These are phyloP conservation scores for Prunus padus DNA, from an alignment of 306 rosid genomes.

Conservation along the genomic window DNA sequence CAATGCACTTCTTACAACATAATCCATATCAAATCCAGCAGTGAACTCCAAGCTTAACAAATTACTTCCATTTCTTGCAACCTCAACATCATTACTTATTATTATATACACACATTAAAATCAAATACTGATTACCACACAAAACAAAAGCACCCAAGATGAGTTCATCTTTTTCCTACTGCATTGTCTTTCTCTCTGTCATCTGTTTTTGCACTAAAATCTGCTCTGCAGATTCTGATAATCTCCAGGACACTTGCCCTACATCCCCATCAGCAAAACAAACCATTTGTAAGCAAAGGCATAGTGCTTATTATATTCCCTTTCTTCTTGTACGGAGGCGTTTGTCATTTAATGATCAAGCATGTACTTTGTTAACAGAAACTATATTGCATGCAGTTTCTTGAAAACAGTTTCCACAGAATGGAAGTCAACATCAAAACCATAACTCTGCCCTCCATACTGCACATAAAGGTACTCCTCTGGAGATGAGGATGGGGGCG, in stretches of 20 bases:
- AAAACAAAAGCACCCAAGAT: conserved; percentile 21
- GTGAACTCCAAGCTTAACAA: conserved; percentile 66
- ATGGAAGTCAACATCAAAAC: too few species aligned
- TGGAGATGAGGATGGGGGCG: conserved; percentile 58
- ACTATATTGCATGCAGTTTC: too few species aligned
- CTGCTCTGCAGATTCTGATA: conserved; percentile 46
- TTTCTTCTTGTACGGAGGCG: too few species aligned
- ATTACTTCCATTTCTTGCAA: conserved; percentile 52
- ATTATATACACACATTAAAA: background rate
- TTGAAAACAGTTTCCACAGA: too few species aligned
- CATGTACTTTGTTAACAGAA: too few species aligned
- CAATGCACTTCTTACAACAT: conserved; percentile 42
- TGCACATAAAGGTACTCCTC: conserved; percentile 62
- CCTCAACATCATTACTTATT: conserved; percentile 19
- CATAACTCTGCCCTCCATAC: conserved; percentile 77
- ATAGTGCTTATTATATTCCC: conserved; percentile 6
- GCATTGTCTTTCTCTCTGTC: conserved; percentile 30
- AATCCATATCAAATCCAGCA: conserved; percentile 56
- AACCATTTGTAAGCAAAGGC: conserved; percentile 49
- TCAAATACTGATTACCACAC: background rate
- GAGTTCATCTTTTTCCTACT: conserved; percentile 13
- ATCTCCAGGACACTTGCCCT: conserved; percentile 62
- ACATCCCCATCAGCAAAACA: conserved; percentile 30
- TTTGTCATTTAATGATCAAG: too few species aligned
- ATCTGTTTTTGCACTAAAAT: conserved; percentile 20